Base-by-base conservation (phyloP, 2,329 filamentous ascomycete genomes). In the Fusarium avenaceum region DNA sequence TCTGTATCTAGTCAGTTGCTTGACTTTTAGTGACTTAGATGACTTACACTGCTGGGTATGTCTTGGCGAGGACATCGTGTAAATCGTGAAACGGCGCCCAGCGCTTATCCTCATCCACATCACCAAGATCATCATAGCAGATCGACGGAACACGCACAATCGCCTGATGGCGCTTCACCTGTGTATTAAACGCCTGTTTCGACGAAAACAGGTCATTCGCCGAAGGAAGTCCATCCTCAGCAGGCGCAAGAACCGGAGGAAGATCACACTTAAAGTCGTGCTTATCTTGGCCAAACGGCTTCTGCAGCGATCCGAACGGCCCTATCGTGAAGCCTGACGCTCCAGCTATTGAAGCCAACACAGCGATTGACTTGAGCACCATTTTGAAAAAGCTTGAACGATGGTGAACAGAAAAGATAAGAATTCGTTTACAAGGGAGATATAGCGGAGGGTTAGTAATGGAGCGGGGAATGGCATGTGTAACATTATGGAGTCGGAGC, bases 91-190 rank as follows among this genome's bases (percentile, higher is more conserved):
- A 87, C 0, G 85, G 80, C 33, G 83, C 77, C 86, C 86, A 89
- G 52, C 86, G 80, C 53, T 80, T 74, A 69, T 89, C 86, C 39
- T 83, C 75, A n/a, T 83, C 84, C 22, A 87, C 81, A 4, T 79
- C 75, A 6, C 86, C 85, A 48, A 86, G 81, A 58, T 88, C 85
- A 59, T 89, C 86, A 65, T 83, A 88, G 44, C 82, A 86, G 42
- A 88, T 77, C 1, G 85, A 84, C 1, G 84, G 82, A 42, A 89
- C 82, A 57, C 82, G 80, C 14, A 89, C 86, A 6, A 89, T 82
- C 8, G 82, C 82, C 20, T 86, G 85, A 57, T 87, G 83, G 3
- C 85, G 81, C 42, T 78, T 68, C 38, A 86, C 80, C 68, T 85
- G 84, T 39, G 72, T 81, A 3, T 71, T 60, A 7, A 81, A 62